Percentiles rank a stretch among this genome's conserved stretches.
Conservation (phyloP, 2,329 filamentous ascomycete species). For the Arthrinium puccinioides region DNA sequence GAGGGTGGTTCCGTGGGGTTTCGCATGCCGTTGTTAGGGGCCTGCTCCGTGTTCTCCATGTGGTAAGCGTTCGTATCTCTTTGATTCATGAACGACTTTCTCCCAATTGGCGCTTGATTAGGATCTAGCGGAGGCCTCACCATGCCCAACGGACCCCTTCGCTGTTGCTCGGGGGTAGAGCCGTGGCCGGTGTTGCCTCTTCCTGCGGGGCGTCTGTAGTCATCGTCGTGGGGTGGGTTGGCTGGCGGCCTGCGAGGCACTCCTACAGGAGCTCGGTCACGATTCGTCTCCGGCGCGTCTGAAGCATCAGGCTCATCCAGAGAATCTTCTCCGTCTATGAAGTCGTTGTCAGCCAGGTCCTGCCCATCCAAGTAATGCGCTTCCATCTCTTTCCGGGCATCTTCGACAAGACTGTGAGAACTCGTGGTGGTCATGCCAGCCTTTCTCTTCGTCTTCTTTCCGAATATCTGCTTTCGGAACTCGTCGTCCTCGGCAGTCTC, state of each 20-base stretch:
- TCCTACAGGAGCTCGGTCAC: neutral
- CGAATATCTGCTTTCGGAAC: constrained; percentile 1
- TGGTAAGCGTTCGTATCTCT: too few species aligned
- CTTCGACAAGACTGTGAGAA: neutral
- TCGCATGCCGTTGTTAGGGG: constrained; percentile 6
- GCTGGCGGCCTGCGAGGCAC: too few species aligned
- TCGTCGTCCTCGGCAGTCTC: constrained; percentile 1
- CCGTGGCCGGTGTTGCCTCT: too few species aligned
- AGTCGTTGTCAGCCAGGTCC: neutral
- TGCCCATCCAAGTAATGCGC: neutral
- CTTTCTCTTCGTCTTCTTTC: neutral
- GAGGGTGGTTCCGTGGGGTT: constrained; percentile 12
- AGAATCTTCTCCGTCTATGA: too few species aligned
- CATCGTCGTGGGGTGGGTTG: too few species aligned
- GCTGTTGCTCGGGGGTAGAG: too few species aligned
- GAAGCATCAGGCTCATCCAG: neutral
- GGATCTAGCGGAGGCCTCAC: neutral
- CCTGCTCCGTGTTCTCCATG: too few species aligned
- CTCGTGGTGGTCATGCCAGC: neutral
- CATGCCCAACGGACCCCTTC: neutral
- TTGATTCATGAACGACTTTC: too few species aligned
- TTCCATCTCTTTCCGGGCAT: neutral
- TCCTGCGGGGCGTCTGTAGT: too few species aligned
- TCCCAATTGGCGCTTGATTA: too few species aligned
- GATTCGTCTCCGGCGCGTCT: neutral